These are phyloP conservation scores for Limonium bicolor DNA, from an alignment of 148 eudicot genomes.

Conservation along the genomic window DNA sequence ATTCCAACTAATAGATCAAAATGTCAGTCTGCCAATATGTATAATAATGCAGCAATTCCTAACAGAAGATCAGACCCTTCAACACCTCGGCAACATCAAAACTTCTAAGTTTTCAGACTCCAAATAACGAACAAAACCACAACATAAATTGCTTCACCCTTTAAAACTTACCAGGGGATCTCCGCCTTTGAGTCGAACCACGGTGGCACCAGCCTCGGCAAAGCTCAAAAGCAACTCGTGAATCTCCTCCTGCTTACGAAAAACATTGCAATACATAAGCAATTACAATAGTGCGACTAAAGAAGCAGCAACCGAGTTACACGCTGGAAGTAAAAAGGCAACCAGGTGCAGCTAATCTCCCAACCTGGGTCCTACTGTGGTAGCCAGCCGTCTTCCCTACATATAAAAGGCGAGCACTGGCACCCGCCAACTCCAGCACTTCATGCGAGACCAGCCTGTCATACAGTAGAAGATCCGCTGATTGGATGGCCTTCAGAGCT, in stretches of 20 bases:
- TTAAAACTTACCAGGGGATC: constrained; percentile 71
- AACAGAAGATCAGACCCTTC: too few relatives aligned
- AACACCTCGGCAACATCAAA: too few relatives aligned
- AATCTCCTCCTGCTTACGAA: constrained; percentile 99
- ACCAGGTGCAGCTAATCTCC: too few relatives aligned
- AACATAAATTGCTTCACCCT: background rate
- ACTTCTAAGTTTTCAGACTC: constrained; percentile 1
- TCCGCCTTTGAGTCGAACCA: constrained; percentile 93
- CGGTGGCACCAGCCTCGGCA: constrained; percentile 91
- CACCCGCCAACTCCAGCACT: constrained; percentile 58
- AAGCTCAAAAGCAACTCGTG: constrained; percentile 87
- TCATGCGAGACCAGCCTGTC: constrained; percentile 84
- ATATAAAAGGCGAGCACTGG: constrained; percentile 56
- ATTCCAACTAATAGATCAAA: background rate
- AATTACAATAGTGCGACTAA: too few relatives aligned
- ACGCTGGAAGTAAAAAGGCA: too few relatives aligned
- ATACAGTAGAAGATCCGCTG: constrained; percentile 80
- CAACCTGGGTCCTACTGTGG: constrained; percentile 88
- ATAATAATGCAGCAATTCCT: too few relatives aligned
- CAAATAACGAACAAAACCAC: background rate
- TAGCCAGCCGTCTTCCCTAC: constrained; percentile 98
- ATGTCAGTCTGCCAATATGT: too few relatives aligned
- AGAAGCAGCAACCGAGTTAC: too few relatives aligned
- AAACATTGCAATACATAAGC: too few relatives aligned
- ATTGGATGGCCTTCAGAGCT: constrained; percentile 50